Evolutionary conservation across 352 stramenopile genomes (phyloP), one percentile per base, ranked within the genome.

Genomic region (Globisporangium middletonii): DNA sequence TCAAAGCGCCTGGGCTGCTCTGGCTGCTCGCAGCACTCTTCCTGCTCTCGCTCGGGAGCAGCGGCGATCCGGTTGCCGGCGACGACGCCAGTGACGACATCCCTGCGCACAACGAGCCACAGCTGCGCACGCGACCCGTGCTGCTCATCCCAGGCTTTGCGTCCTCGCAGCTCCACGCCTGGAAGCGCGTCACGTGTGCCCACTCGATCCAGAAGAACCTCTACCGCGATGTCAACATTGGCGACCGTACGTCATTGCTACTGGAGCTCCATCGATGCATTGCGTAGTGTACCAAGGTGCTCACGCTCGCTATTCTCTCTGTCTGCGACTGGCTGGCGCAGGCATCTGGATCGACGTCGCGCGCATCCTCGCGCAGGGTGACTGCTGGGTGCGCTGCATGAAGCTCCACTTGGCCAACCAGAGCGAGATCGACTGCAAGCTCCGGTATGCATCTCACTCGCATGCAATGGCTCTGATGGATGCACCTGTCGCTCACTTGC

Each of bases 321-420:
- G 1, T 38, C 33, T 38, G 5, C 28, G 13, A 38, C 11, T 33
- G 18, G 2, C 2, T 57, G 5, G 16, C 56, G 19, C 57, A 86
- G 76, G 76, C 1, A 23, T 92, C 18, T 92, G 83, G 83, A 62
- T 92, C 59, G 81, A 92, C 49, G 69, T 88, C 12, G 77, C 78
- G 19, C 83, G 81, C 2, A 74, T 90, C 41, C 50, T 92, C 38
- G 76, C 79, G 35, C 83, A 92, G 61, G 61, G 76, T 46, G 83
- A 89, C 37, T 92, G 83, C 68, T 92, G 83, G 83, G 55, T 89
- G 33, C 59, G 64, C 38, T 92, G 83, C 63, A 88, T 92, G 83
- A 74, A 86, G 63, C 68, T 92, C 18, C 65, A 89, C 61, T 73
- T 82, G 23, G 68, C 60, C 46, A 87, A 77, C 41, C 83, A 92